Evolutionary conservation across 2,329 filamentous ascomycete species (phyloP), one percentile per base, ranked within the genome.

Genomic region (Diaporthe helianthi): DNA sequence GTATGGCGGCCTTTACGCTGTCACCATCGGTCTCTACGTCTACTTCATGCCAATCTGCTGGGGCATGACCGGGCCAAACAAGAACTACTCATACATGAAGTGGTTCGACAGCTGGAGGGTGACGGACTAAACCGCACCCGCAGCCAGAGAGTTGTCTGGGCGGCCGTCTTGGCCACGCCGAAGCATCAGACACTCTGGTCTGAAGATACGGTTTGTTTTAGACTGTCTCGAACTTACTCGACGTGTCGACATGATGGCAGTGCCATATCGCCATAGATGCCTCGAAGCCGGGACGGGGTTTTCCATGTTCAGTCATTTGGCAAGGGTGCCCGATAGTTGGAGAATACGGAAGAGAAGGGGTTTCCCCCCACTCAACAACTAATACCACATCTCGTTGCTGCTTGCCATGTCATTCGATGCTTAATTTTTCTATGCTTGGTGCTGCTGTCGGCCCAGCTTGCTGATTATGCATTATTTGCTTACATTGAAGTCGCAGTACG

Each of bases 1-100:
- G n/a, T 98, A 95, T 79, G 86, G 86, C 33, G 75, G 90, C 19
- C 82, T 98, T 31, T 98, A 98, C 79, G 82, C 84, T 22, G 79
- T 86, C 29, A 87, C 94, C 67, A 90, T 97, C 73, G 92, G 91
- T 6, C 86, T 98, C 51, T 99, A 98, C 82, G 86, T 94, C 76
- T 86, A 92, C 76, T 99, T 99, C 84, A 91, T 95, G 74, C 94
- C 93, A 26, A 94, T 99, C 77, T 96, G 93, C 80, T 99, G 97
- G 85, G 96, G 96, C 71, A 99, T 99, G 93, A 90, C 90, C 69
- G 96, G 96, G 17, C 83, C 87, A 71, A 93, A 93, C 82, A 87
- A 88, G 80, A 84, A 98, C 79, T 99, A 95, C 87, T 87, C 85
- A 75, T 94, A 98, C 83, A 85, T 99, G 83, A 97, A 93, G 85